Evolutionary conservation across 2,329 filamentous ascomycete species (phyloP), one percentile per base, ranked within the genome.

Genomic region (Cordyceps cicadae): DNA sequence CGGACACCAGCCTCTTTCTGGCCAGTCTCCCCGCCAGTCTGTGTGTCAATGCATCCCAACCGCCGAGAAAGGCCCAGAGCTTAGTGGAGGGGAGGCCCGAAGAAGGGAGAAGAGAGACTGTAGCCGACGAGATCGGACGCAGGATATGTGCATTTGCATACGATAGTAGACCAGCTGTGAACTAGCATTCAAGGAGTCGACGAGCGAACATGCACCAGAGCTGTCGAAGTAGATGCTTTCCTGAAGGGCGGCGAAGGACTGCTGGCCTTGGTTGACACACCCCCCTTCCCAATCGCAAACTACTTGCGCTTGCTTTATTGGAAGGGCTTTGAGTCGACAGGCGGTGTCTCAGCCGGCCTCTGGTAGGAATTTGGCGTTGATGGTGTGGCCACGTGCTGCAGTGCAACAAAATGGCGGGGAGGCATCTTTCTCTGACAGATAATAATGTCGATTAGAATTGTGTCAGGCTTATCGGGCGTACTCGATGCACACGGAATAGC

Each of bases 41-140:
- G 43, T 46, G 56, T 46, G 37, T 17, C 49, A 51, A 58, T 29
- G 34, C 39, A 45, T 39, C 26, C 29, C 21, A 14, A 15, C 24
- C 32, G n/a, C 37, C 56, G 37, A 12, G 39, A 46, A 59, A 19
- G 49, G 56, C 39, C 39, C 39, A 45, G 54, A 49, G 29, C 43
- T 24, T 43, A n/a, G 37, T n/a, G n/a, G n/a, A n/a, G 37, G 15
- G 39, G 5, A 39, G 34, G 39, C 24, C 17, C 45, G 29, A 26
- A 26, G 12, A 19, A 46, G 41, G 9, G 19, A 45, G 37, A 17
- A 53, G n/a, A 49, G 19, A 7, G 14, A n/a, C 39, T 11, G 12
- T 46, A 58, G 48, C 49, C 56, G 34, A 59, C 56, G 49, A 59
- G 26, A 53, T 46, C 56, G 56, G 56, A 59, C 49, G 56, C 49